Evolutionary conservation across 2,329 filamentous ascomycete species (phyloP).

Genomic region (Claviceps spartinae): DNA sequence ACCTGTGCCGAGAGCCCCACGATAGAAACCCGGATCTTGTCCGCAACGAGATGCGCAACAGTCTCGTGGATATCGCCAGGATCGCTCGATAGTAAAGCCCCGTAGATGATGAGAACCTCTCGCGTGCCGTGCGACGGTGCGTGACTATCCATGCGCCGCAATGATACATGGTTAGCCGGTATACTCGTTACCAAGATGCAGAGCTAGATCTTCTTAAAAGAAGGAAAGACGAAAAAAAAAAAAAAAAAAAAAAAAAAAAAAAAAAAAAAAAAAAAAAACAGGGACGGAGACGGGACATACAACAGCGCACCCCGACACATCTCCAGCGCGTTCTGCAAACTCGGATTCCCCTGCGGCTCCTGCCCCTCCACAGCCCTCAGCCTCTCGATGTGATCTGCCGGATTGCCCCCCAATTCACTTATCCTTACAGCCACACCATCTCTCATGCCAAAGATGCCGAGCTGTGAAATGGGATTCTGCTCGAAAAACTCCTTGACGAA

Average conservation of each 20-base stretch:
- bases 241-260: too few species aligned
- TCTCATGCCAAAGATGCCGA: slow-evolving; percentile 84
- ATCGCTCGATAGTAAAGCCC: slow-evolving; percentile 78
- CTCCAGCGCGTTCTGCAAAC: slow-evolving; percentile 87
- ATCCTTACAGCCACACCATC: slow-evolving; percentile 79
- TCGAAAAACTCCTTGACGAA: slow-evolving; percentile 95
- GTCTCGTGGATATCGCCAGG: slow-evolving; percentile 93
- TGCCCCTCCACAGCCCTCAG: slow-evolving; percentile 52
- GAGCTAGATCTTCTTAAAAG: background rate
- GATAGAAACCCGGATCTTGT: slow-evolving; percentile 76
- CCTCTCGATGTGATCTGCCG: slow-evolving; percentile 70
- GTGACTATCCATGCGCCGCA: slow-evolving; percentile 39
- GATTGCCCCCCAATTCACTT: slow-evolving; percentile 84
- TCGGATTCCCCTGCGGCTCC: slow-evolving; percentile 62
- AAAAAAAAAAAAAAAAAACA: background rate
- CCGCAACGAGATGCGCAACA: slow-evolving; percentile 60
- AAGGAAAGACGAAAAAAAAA: background rate
- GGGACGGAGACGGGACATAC: slow-evolving; percentile 24
- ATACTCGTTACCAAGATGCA: background rate
- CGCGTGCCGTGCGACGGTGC: slow-evolving; percentile 86
- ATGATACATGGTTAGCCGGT: background rate
- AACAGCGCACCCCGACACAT: slow-evolving; percentile 89
- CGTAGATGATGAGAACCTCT: slow-evolving; percentile 84
- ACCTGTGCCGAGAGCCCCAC: slow-evolving; percentile 87
- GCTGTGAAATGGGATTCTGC: slow-evolving; percentile 94